Evolutionary conservation across 2,329 filamentous ascomycete genomes (phyloP), one percentile per base, ranked within the genome.

Genomic region (Colletotrichum tamarilloi): DNA sequence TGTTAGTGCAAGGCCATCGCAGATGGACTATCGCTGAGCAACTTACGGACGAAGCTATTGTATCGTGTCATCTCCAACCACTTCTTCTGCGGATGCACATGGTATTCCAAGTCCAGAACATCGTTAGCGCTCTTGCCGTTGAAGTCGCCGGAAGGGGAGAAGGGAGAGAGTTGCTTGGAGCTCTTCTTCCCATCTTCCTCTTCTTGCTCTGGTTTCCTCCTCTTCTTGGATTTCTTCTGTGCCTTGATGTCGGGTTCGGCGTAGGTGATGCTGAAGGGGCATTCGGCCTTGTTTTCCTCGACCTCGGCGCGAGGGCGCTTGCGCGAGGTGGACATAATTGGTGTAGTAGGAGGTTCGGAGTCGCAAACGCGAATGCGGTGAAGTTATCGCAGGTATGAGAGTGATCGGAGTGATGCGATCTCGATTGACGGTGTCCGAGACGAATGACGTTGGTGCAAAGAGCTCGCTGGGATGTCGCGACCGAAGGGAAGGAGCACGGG

Each of bases 61-160:
- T 91, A 91, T 65, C 87, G 83, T 71, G 88, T 90, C 88, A 90
- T 90, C 63, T 89, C 87, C 30, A 84, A 82, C 89, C 89, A 91
- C 76, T 84, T 83, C 79, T 87, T 85, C 30, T 84, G 82, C 4
- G 88, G 88, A 66, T 87, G 85, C 38, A 91, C 86, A 28, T 84
- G 83, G 75, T 90, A 91, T 77, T 88, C 84, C 12, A 89, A 80
- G 74, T 90, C 87, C 86, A 91, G 85, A 32, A 84, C 87, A 74
- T 87, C 85, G 77, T 86, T 81, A 0, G 84, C 85, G 62, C 71
- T 73, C 62, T 73, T 73, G 16, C 71, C 71, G 77, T 86, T 89
- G 81, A 91, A 90, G 76, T 85, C 86, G 78, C 89, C 89, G 46
- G 82, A 81, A 12, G 88, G 88, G 63, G 85, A 80, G 79, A 90